Evolutionary conservation across 2,329 filamentous ascomycete genomes (phyloP).

Genomic region (Lizonia empirigonia): DNA sequence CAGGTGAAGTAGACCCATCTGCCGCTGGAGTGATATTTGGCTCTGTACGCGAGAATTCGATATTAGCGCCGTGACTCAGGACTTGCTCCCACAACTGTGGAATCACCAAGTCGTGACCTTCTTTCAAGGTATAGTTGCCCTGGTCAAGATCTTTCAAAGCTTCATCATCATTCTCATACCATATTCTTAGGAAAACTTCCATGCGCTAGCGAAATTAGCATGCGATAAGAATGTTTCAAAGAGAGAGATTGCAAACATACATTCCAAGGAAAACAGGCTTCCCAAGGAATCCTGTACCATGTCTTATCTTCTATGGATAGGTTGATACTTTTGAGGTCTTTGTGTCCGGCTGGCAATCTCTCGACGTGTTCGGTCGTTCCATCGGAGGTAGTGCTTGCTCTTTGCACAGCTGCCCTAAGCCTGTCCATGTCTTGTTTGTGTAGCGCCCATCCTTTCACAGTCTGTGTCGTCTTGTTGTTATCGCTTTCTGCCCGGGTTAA

Average conservation of each 20-base stretch:
- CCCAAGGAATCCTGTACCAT: background rate
- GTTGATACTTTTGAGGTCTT: background rate
- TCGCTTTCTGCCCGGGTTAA: background rate
- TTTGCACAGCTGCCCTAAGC: background rate
- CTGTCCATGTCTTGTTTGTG: background rate
- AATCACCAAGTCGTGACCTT: background rate
- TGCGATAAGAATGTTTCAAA: too few relatives aligned
- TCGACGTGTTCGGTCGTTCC: background rate
- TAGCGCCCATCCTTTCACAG: background rate
- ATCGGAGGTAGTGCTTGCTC: background rate
- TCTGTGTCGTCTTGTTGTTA: background rate
- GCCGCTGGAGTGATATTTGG: too few relatives aligned
- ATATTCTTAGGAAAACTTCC: background rate
- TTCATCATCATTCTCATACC: background rate
- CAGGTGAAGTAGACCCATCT: too few relatives aligned
- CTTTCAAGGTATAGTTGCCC: background rate
- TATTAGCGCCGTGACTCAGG: too few relatives aligned
- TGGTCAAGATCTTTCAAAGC: background rate
- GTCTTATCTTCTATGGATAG: background rate
- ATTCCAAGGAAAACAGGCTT: background rate
- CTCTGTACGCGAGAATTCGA: background rate
- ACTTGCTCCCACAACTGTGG: background rate
- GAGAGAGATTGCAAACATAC: background rate
- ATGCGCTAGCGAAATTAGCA: background rate
- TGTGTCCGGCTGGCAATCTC: too few relatives aligned